phyloP scores from a whole-genome alignment of 2,329 filamentous ascomycete species.

The Xenosphaeropsis pyriputrescens region DNA sequence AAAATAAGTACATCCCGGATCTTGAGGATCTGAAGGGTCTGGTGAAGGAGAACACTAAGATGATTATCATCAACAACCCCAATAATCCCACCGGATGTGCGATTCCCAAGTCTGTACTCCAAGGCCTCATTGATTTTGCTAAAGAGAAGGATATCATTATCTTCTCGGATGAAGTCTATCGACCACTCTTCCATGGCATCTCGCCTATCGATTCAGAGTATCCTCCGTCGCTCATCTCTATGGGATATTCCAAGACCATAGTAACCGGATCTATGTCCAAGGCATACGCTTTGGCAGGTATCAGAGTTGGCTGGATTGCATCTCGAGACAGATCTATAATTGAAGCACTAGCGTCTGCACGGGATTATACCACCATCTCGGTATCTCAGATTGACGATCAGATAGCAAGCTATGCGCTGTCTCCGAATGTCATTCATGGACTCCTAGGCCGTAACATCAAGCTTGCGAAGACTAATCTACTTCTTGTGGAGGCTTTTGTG shows the following conservation, averaged over 20 bases:
- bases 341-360: slow-evolving; percentile 43
- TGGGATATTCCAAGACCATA: slow-evolving; percentile 58
- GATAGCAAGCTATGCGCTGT: slow-evolving; percentile 62
- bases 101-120: slow-evolving; percentile 44
- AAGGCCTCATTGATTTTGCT: slow-evolving; percentile 49
- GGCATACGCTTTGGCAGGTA: slow-evolving; percentile 69
- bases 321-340: slow-evolving; percentile 48
- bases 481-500: slow-evolving; percentile 52
- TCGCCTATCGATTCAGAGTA: slow-evolving; percentile 23
- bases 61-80: slow-evolving; percentile 60
- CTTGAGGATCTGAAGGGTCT: slow-evolving; percentile 49
- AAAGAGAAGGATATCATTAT: slow-evolving; percentile 47
- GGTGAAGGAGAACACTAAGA: slow-evolving; percentile 55
- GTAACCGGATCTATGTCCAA: slow-evolving; percentile 75
- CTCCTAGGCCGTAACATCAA: slow-evolving; percentile 48
- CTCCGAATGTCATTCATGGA: slow-evolving; percentile 43
- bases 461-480: slow-evolving; percentile 54
- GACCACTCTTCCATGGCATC: slow-evolving; percentile 57
- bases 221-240: slow-evolving; percentile 54
- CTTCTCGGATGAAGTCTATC: slow-evolving; percentile 70
- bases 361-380: slow-evolving; percentile 78
- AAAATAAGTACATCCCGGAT: slow-evolving; percentile 53
- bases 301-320: slow-evolving; percentile 73
- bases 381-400: slow-evolving; percentile 73
- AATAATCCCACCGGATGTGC: slow-evolving; percentile 71